phyloP scores from a whole-genome alignment of 2,329 filamentous ascomycete genomes.

The Aquanectria penicillioides region DNA sequence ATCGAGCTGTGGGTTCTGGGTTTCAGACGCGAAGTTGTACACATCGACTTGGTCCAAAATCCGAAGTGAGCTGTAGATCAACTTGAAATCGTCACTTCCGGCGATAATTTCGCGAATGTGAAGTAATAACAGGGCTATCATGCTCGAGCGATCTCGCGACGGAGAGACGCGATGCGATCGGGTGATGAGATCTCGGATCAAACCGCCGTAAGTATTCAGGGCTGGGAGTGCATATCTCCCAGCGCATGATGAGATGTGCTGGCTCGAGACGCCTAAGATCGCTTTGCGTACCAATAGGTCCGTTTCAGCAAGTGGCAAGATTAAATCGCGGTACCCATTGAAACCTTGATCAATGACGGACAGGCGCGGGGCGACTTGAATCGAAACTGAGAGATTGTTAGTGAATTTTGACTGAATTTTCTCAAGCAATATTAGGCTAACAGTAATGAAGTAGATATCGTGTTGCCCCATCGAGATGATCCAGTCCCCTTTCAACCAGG shows the following conservation, averaged over 20 bases:
- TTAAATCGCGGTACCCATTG: constrained; percentile 23
- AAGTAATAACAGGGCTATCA: constrained; percentile 13
- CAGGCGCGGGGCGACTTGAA: constrained; percentile 15
- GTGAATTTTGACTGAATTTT: neutral
- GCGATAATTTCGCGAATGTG: constrained; percentile 21
- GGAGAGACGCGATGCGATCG: constrained; percentile 3
- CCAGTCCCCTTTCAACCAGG: constrained; percentile 7
- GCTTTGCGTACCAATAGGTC: constrained; percentile 8
- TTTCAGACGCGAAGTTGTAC: neutral
- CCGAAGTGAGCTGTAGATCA: constrained; percentile 15
- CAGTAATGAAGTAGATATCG: constrained; percentile 22
- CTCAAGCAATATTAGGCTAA: neutral
- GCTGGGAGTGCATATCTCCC: neutral
- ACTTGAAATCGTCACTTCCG: constrained; percentile 18
- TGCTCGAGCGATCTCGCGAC: constrained; percentile 4
- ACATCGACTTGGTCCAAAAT: constrained; percentile 3
- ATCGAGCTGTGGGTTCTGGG: neutral
- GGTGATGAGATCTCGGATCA: constrained; percentile 8
- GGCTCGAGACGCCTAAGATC: constrained; percentile 6
- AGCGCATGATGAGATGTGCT: constrained; percentile 4
- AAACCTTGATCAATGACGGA: constrained; percentile 22
- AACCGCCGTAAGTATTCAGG: neutral
- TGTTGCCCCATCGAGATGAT: constrained; percentile 15
- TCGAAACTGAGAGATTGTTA: neutral
- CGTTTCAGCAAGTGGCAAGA: constrained; percentile 12